Conservation (phyloP, 306 rosid species). For the Vigna trinervia region DNA sequence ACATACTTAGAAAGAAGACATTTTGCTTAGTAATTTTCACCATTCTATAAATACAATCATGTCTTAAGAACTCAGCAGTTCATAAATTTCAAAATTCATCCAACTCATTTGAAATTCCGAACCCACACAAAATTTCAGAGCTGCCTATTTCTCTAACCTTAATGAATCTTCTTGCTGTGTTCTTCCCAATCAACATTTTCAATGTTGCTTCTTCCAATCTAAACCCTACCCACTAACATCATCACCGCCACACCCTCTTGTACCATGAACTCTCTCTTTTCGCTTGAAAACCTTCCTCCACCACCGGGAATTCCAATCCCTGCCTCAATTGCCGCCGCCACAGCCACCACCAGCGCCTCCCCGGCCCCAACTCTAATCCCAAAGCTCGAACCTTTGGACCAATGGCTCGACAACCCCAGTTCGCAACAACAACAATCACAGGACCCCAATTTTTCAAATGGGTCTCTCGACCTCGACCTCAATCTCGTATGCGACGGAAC, state of each 20-base stretch:
- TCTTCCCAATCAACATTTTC: neutral
- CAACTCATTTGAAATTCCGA: neutral
- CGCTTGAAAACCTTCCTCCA: conserved; percentile 58
- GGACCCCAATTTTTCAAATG: conserved; percentile 35
- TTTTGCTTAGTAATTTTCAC: too few species aligned
- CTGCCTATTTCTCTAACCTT: neutral
- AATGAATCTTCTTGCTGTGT: neutral
- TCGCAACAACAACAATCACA: conserved; percentile 17
- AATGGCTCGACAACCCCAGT: conserved; percentile 33
- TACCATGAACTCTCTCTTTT: conserved; percentile 61
- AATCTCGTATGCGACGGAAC: conserved; percentile 40
- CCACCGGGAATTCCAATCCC: conserved; percentile 44
- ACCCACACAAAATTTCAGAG: neutral
- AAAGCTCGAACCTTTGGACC: conserved; percentile 76
- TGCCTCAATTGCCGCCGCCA: neutral
- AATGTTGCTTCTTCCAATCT: neutral
- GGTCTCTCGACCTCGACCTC: conserved; percentile 18
- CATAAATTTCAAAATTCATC: neutral
- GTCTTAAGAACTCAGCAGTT: neutral
- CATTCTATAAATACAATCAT: too few species aligned
- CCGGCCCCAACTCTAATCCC: conserved; percentile 68
- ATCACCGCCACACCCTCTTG: neutral
- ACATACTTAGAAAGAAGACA: too few species aligned
- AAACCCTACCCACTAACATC: neutral
- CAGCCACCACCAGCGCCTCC: neutral